Conservation (phyloP, 2,329 filamentous ascomycete species). For the Verruconis gallopava region DNA sequence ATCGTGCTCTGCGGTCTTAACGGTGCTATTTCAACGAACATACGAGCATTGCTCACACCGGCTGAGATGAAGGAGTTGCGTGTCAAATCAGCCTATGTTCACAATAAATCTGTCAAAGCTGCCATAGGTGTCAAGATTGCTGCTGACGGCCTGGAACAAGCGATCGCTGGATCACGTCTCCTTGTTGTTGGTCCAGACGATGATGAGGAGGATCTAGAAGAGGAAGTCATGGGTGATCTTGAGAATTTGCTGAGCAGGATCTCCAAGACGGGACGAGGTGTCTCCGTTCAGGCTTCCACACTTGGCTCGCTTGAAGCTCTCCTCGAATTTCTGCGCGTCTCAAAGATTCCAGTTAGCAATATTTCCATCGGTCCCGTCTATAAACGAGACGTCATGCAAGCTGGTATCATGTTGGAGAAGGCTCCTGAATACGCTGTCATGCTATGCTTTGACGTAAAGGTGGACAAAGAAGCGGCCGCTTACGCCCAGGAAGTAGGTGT, state of each 20-base stretch:
- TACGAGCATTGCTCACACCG: slow-evolving; percentile 85
- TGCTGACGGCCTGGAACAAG: slow-evolving; percentile 85
- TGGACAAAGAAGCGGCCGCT: slow-evolving; percentile 85
- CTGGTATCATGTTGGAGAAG: slow-evolving; percentile 91
- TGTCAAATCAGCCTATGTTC: slow-evolving; percentile 90
- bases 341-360: slow-evolving; percentile 95
- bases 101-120: slow-evolving; percentile 99
- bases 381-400: slow-evolving; percentile 95
- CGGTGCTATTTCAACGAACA: slow-evolving; percentile 87
- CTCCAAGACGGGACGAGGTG: slow-evolving; percentile 82
- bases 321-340: slow-evolving; percentile 87
- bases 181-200: slow-evolving; percentile 91
- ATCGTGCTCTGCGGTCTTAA: slow-evolving; percentile 96
- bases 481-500: slow-evolving; percentile 91
- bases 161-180: slow-evolving; percentile 89
- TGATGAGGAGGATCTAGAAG: slow-evolving; percentile 91
- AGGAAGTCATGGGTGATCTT: slow-evolving; percentile 92
- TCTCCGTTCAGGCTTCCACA: slow-evolving; percentile 93
- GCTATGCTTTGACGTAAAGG: slow-evolving; percentile 99
- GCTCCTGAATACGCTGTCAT: slow-evolving; percentile 92
- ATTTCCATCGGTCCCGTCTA: slow-evolving; percentile 95
- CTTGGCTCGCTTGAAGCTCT: slow-evolving; percentile 92
- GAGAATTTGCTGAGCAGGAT: slow-evolving; percentile 84
- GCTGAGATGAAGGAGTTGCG: slow-evolving; percentile 87
- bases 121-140: slow-evolving; percentile 98